These are phyloP conservation scores for Sporisorium exsertum DNA, from an alignment of 1,284 basidiomycete genomes.

Conservation along the genomic window DNA sequence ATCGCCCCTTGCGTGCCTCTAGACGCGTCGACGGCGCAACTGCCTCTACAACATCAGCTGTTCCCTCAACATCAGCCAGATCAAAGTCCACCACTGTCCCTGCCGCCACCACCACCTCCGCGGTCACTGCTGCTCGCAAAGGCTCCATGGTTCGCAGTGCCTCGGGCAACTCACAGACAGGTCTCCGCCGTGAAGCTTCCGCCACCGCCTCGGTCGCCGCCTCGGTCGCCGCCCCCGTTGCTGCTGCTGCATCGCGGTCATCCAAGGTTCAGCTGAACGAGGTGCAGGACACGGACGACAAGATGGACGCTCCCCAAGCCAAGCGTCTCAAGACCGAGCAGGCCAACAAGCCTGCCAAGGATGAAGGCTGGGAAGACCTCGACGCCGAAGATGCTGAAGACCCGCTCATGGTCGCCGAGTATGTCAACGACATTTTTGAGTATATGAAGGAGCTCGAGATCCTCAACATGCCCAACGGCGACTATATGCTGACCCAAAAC, in stretches of 20 bases:
- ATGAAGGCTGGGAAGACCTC: conserved; percentile 81
- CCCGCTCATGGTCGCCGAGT: conserved; percentile 96
- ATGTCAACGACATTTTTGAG: conserved; percentile 91
- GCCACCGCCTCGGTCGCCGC: conserved; percentile 15
- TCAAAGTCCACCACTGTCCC: conserved; percentile 21
- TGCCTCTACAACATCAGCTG: conserved; percentile 26
- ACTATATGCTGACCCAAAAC: conserved; percentile 65
- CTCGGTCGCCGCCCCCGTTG: neutral
- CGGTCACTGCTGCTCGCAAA: conserved; percentile 33
- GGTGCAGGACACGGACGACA: conserved; percentile 38
- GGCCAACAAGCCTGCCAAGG: conserved; percentile 69
- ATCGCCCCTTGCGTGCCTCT: conserved; percentile 45
- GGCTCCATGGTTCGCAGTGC: conserved; percentile 43
- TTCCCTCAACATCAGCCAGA: conserved; percentile 33
- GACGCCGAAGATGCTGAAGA: conserved; percentile 94
- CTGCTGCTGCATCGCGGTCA: conserved; percentile 17
- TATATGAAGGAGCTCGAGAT: conserved; percentile 84
- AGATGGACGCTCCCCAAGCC: conserved; percentile 49
- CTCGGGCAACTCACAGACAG: conserved; percentile 41
- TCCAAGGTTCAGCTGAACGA: conserved; percentile 45
- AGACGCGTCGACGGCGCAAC: conserved; percentile 39
- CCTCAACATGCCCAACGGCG: conserved; percentile 66
- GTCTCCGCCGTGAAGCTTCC: conserved; percentile 32
- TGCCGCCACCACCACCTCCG: conserved; percentile 2
- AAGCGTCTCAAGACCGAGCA: conserved; percentile 55